These are phyloP conservation scores for Ogataea salicorniae DNA, from an alignment of 805 yeast species.

Conservation along the genomic window DNA sequence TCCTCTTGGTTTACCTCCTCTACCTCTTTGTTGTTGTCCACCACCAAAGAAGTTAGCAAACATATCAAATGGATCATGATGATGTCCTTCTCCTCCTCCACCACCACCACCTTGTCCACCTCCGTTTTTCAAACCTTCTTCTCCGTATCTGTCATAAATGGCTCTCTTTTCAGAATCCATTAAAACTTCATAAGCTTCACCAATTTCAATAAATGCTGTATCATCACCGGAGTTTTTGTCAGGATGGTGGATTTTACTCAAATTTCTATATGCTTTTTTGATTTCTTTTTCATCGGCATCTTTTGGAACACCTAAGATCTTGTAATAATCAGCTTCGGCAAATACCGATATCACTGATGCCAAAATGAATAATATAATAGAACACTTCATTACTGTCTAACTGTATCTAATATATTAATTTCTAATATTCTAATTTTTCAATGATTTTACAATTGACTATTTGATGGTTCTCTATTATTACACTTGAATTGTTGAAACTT, in stretches of 20 bases:
- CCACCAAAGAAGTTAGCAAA: conserved; percentile 61
- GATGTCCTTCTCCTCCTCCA: conserved; percentile 10
- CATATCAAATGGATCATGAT: conserved; percentile 44
- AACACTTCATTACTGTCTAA: neutral
- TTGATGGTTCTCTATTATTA: no score
- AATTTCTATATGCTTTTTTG: conserved; percentile 75
- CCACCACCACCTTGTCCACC: conserved; percentile 43
- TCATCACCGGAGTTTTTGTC: conserved; percentile 86
- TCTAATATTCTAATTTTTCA: no score
- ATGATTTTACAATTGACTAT: no score
- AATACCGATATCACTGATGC: conserved; percentile 14
- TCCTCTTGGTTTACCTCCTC: conserved; percentile 42
- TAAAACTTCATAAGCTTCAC: conserved; percentile 88
- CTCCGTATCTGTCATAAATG: conserved; percentile 73
- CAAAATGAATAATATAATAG: neutral
- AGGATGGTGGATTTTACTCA: conserved; percentile 87
- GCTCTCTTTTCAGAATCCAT: conserved; percentile 63
- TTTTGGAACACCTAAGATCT: conserved; percentile 61
- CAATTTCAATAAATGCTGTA: conserved; percentile 84
- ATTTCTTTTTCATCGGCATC: conserved; percentile 76
- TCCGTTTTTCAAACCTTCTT: conserved; percentile 62
- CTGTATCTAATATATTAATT: no score
- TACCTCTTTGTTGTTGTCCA: conserved; percentile 35
- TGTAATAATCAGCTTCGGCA: conserved; percentile 39
- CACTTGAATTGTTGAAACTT: no score